Percentiles rank a stretch among this genome's conserved stretches.
These are phyloP conservation scores for Hyphodiscus sp. DNA, from an alignment of 2,329 filamentous ascomycete species.

Conservation along the genomic window DNA sequence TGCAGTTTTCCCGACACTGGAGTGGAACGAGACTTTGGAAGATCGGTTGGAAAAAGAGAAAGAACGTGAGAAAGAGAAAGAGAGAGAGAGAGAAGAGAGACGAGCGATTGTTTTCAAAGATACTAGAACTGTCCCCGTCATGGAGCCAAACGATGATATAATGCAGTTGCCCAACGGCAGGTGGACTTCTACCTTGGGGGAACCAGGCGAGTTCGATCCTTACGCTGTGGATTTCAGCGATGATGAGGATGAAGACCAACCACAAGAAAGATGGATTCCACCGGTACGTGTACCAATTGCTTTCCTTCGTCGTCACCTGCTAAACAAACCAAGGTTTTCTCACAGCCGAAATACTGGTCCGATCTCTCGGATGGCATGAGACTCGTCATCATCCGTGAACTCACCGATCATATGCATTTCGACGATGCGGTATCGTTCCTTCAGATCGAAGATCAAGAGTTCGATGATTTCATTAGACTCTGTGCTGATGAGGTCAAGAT, in stretches of 20 bases:
- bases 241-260: background rate
- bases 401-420: background rate
- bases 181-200: background rate
- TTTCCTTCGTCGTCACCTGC: background rate
- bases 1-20: constrained; percentile 11
- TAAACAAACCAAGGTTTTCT: background rate
- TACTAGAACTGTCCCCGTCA: background rate
- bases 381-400: background rate
- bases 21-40: background rate
- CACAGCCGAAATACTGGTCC: background rate
- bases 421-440: background rate
- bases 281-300: background rate
- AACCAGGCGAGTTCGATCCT: background rate
- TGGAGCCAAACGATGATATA: background rate
- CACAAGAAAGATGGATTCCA: background rate
- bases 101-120: background rate
- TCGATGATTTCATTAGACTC: background rate
- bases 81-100: background rate
- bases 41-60: background rate
- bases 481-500: background rate
- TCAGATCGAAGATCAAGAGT: background rate
- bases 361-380: background rate
- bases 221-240: background rate
- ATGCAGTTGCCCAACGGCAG: background rate
- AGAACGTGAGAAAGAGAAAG: background rate